Evolutionary conservation across 2,329 filamentous ascomycete species (phyloP).

Genomic region (Lojkania enalia): DNA sequence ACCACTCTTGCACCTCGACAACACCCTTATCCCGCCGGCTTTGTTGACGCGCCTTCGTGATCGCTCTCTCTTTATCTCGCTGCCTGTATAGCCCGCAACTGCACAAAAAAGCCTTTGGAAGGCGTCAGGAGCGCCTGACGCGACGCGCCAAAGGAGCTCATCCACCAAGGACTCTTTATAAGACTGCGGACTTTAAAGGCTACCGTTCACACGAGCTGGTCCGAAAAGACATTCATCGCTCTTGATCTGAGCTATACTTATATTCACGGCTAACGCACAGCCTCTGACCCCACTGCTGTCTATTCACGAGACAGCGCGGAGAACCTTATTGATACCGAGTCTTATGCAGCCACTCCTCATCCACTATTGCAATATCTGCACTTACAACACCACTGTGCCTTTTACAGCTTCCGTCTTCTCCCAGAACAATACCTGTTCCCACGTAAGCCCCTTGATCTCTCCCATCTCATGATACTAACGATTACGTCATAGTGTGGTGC

Average conservation of each 20-base stretch:
- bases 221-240: slow-evolving; percentile 11
- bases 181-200: slow-evolving; percentile 18
- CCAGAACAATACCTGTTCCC: slow-evolving; percentile 48
- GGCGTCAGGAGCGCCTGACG: slow-evolving; percentile 19
- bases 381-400: slow-evolving; percentile 44
- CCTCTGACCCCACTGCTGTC: slow-evolving; percentile 7
- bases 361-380: slow-evolving; percentile 44
- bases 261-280: slow-evolving; percentile 26
- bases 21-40: slow-evolving; percentile 12
- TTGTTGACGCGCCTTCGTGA: slow-evolving; percentile 11
- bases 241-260: slow-evolving; percentile 21
- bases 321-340: slow-evolving; percentile 21
- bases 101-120: not conserved
- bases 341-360: slow-evolving; percentile 44
- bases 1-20: slow-evolving; percentile 11
- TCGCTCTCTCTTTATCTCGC: slow-evolving; percentile 8
- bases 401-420: slow-evolving; percentile 50
- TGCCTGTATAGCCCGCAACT: slow-evolving; percentile 8
- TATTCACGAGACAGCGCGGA: slow-evolving; percentile 1
- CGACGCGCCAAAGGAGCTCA: slow-evolving; percentile 7
- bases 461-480: slow-evolving; percentile 28
- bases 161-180: slow-evolving; percentile 9
- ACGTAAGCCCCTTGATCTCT: slow-evolving; percentile 46
- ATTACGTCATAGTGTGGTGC: slow-evolving; percentile 51
- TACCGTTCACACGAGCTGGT: slow-evolving; percentile 15